Base-by-base conservation (phyloP, 2,329 filamentous ascomycete genomes). In the Fusarium fujikuroi region DNA sequence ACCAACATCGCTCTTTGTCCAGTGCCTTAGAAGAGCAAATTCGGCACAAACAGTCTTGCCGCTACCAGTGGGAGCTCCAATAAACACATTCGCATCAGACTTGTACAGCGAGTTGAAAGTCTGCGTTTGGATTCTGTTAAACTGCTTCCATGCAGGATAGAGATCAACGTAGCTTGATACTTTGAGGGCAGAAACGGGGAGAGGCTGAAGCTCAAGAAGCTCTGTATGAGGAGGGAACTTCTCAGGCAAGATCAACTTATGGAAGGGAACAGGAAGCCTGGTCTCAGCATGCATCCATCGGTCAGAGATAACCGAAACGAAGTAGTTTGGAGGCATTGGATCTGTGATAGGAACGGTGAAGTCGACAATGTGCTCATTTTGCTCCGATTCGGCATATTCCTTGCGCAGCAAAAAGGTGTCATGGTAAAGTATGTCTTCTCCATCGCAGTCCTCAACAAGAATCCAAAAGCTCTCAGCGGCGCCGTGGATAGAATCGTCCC, bases 271-370 rank as follows among this genome's bases (percentile, higher is more conserved):
- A 0, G 95, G 92, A 60, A 99, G 86, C 80, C 95, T 95, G 3
- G 95, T 97, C 84, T 99, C 95, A 2, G 95, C 94, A 80, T 97
- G 94, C 94, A 99, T 98, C 96, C 96, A 99, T 75, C 96, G 89
- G 81, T 99, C 96, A 7, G 95, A 98, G 25, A 98, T 85, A 43
- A 99, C 90, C 1, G 95, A 96, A 77, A 99, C 94, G 84, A 99
- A 99, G 85, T 99, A 99, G 82, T 99, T 97, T 1, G 97, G 96
- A 19, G 96, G 96, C 93, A 98, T 97, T 0, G 97, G 97, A 76
- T 99, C 96, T 1, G 94, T 95, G 75, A 99, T 97, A 2, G 96
- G 93, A 7, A 98, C 95, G 0, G 95, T 98, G 77, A 99, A 96
- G 76, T 99, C 96, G 34, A 99, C 92, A 16, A 98, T 84, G 82